These are phyloP conservation scores for Termitomyces sp. DNA, from an alignment of 768 basidiomycete genomes.

Conservation along the genomic window DNA sequence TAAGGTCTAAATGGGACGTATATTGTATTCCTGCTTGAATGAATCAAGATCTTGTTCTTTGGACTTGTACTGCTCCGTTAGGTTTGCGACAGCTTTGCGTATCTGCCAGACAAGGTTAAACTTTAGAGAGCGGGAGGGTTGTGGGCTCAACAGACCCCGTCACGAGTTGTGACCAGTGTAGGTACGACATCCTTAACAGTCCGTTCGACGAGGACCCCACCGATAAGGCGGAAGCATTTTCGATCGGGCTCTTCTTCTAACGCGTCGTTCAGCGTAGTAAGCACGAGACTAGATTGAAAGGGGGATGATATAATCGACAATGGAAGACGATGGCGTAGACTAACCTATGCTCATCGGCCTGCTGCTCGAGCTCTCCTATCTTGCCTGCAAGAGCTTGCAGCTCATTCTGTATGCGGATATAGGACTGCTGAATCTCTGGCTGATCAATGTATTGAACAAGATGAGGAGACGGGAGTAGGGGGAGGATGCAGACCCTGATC, in stretches of 20 bases:
- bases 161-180: constrained; percentile 80
- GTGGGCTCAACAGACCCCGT: constrained; percentile 56
- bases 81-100: constrained; percentile 66
- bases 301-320: constrained; percentile 1
- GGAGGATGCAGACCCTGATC: constrained; percentile 59
- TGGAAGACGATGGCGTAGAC: constrained; percentile 20
- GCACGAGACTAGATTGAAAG: constrained; percentile 60
- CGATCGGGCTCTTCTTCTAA: constrained; percentile 80
- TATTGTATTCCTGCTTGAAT: constrained; percentile 75
- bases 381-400: constrained; percentile 89
- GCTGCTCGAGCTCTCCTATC: constrained; percentile 93
- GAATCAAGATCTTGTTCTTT: constrained; percentile 81
- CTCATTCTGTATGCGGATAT: constrained; percentile 79
- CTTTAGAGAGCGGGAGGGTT: constrained; percentile 6
- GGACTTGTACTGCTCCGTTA: constrained; percentile 83
- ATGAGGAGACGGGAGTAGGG: not conserved
- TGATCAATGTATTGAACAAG: constrained; percentile 35
- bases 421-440: constrained; percentile 83
- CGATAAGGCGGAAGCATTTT: constrained; percentile 95
- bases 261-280: constrained; percentile 81
- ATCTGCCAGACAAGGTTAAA: constrained; percentile 48
- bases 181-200: constrained; percentile 95
- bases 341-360: constrained; percentile 92
- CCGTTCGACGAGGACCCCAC: constrained; percentile 91
- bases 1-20: constrained; percentile 44